Base-by-base conservation (phyloP, 2,329 filamentous ascomycete genomes). In the Neofusicoccum cordaticola region DNA sequence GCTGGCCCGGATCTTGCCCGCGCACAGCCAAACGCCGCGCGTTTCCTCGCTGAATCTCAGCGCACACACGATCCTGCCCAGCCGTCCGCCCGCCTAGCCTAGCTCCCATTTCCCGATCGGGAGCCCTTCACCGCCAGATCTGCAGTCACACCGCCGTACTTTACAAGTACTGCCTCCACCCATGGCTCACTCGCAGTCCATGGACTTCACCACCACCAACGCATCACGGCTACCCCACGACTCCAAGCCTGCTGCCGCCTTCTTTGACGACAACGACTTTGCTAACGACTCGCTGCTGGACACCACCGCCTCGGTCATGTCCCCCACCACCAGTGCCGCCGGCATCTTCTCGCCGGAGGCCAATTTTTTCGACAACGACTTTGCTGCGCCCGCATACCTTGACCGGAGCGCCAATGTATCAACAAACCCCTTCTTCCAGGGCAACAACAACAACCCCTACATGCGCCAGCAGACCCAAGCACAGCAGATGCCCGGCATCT, bases 391-490 rank as follows among this genome's bases (percentile, higher is more conserved):
- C 41, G 69, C 76, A 63, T 77, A 77, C 62, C 69, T 76, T 66
- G 75, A 77, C 69, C 72, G 75, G 48, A 60, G 56, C 31, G 42
- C 57, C 70, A 66, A 75, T 70, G 76, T 63, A 73, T 77, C 71
- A 71, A 77, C 72, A 71, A 81, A 84, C 65, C 75, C 82, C 65
- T 79, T 84, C 74, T 79, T 84, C 45, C 73, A 77, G 70, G 60
- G 58, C 57, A 73, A 83, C 68, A 77, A 78, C 69, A 82, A 78
- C 74, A 81, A 81, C 79, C 86, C 86, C 57, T 93, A 90, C 80
- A 84, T 88, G 79, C 86, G 87, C 66, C 81, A 31, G 27, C 27
- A 89, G 67, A 81, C 82, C 27, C 75, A 80, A 44, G 77, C 80
- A 65, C 82, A 82, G 67, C 76, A 79, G 67, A 57, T 64, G 50